Percentiles rank a stretch among this genome's conserved stretches.
Conservation (phyloP, 257 asterid genomes). For the Gentiana dahurica region DNA sequence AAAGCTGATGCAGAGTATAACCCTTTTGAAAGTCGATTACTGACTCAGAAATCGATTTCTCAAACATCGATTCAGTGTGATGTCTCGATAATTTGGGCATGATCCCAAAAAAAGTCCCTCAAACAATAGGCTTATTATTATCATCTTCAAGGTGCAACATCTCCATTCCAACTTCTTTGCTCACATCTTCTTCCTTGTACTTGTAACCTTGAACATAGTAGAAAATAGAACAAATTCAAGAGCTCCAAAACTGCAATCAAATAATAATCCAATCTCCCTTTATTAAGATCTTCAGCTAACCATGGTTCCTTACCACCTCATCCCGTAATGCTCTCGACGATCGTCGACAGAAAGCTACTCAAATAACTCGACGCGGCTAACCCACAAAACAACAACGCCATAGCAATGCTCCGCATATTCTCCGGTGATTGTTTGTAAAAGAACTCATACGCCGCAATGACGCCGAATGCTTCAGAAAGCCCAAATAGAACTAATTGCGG, state of each 20-base stretch:
- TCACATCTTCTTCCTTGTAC: slow-evolving; percentile 44
- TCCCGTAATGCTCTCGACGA: slow-evolving; percentile 35
- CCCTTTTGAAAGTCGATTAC: no score
- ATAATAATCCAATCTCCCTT: slow-evolving; percentile 65
- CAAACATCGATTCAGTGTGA: no score
- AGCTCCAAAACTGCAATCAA: slow-evolving; percentile 33
- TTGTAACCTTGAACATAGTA: slow-evolving; percentile 59
- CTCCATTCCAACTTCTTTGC: slow-evolving; percentile 27
- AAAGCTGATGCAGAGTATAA: no score
- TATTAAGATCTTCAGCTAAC: slow-evolving; percentile 71
- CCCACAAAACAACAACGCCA: slow-evolving; percentile 50
- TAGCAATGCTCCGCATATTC: slow-evolving; percentile 77
- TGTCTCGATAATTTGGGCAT: no score
- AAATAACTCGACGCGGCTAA: slow-evolving; percentile 50
- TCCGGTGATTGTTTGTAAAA: slow-evolving; percentile 76
- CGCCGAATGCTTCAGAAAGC: slow-evolving; percentile 49
- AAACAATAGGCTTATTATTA: slow-evolving; percentile 20
- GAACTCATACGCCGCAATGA: slow-evolving; percentile 61
- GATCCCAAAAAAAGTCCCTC: slow-evolving; percentile 1
- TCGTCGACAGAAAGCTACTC: slow-evolving; percentile 32
- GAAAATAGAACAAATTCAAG: slow-evolving; percentile 38
- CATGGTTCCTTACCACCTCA: slow-evolving; percentile 36
- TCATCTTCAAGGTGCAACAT: slow-evolving; percentile 11
- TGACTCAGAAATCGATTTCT: no score
- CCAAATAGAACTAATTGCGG: slow-evolving; percentile 64